Conservation (phyloP, 2,329 filamentous ascomycete species). For the Aspergillus fructus region DNA sequence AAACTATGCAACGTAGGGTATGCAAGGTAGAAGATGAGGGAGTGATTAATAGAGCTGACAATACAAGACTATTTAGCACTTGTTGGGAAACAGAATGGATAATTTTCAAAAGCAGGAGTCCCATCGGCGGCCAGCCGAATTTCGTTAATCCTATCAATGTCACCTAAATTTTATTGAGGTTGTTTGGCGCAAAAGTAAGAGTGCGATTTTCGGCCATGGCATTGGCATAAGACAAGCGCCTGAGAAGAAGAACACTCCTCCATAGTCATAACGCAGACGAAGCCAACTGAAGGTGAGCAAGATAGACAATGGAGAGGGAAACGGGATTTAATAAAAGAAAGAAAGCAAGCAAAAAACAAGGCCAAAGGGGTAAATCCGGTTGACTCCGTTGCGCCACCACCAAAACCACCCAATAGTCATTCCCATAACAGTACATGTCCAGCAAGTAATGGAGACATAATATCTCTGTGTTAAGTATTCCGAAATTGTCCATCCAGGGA, state of each 20-base stretch:
- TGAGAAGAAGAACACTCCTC: neutral
- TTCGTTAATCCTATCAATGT: constrained; percentile 11
- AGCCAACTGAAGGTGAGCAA: neutral
- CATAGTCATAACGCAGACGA: neutral
- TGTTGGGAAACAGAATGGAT: neutral
- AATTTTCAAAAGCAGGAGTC: neutral
- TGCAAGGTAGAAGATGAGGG: neutral
- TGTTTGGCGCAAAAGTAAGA: neutral
- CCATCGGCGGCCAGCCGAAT: constrained; percentile 15
- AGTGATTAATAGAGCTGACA: neutral
- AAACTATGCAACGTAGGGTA: neutral
- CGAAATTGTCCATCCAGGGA: constrained; percentile 7
- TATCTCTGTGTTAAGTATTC: constrained; percentile 1
- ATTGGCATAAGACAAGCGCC: constrained; percentile 21
- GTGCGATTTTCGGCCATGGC: constrained; percentile 12
- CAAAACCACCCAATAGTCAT: constrained; percentile 10
- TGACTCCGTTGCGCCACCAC: constrained; percentile 20
- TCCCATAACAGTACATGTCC: constrained; percentile 19
- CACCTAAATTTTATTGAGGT: neutral
- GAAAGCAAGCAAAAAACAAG: constrained; percentile 6
- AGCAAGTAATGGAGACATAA: constrained; percentile 8
- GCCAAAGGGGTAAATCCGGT: constrained; percentile 9
- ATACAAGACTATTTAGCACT: neutral
- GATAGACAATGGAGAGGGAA: constrained; percentile 8
- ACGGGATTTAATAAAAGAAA: constrained; percentile 4